phyloP scores from a whole-genome alignment of 768 basidiomycete species.

The Krasilnikovozyma curviuscula region DNA sequence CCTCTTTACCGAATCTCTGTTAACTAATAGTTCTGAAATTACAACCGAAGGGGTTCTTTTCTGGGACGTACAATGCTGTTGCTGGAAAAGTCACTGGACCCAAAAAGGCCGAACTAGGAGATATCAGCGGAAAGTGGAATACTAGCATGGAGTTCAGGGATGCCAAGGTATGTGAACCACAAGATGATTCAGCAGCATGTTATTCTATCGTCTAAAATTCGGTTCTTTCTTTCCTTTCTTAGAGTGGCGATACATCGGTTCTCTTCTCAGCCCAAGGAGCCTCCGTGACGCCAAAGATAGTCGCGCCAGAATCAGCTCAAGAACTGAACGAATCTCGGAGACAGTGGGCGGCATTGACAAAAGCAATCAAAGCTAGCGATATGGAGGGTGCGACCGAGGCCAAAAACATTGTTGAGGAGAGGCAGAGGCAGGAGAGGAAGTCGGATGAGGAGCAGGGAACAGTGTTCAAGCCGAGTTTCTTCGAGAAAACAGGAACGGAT shows the following conservation, averaged over 20 bases:
- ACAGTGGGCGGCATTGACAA: slow-evolving; percentile 66
- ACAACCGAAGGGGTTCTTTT: slow-evolving; percentile 68
- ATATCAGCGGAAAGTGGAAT: slow-evolving; percentile 79
- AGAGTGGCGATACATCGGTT: slow-evolving; percentile 51
- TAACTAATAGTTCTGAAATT: neutral
- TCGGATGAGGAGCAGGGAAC: slow-evolving; percentile 51
- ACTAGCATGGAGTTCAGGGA: slow-evolving; percentile 69
- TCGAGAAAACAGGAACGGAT: slow-evolving; percentile 52
- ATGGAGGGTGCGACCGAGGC: slow-evolving; percentile 87
- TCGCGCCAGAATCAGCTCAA: slow-evolving; percentile 69
- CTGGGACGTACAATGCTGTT: slow-evolving; percentile 84
- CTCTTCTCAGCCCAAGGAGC: slow-evolving; percentile 65
- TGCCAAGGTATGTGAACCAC: slow-evolving; percentile 34
- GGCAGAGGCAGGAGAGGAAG: slow-evolving; percentile 57
- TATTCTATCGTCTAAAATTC: neutral
- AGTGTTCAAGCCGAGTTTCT: slow-evolving; percentile 56
- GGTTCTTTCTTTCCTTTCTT: neutral
- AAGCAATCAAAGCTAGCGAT: slow-evolving; percentile 66
- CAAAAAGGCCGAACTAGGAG: slow-evolving; percentile 46
- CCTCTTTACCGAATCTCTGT: neutral
- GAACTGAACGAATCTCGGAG: slow-evolving; percentile 69
- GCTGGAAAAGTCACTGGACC: slow-evolving; percentile 54
- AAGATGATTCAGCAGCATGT: neutral
- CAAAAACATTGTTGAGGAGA: slow-evolving; percentile 77
- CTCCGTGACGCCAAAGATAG: slow-evolving; percentile 57